Percentiles rank a stretch among this genome's conserved stretches.
Evolutionary conservation across 768 basidiomycete species (phyloP).

Genomic region (Trametes maxima): DNA sequence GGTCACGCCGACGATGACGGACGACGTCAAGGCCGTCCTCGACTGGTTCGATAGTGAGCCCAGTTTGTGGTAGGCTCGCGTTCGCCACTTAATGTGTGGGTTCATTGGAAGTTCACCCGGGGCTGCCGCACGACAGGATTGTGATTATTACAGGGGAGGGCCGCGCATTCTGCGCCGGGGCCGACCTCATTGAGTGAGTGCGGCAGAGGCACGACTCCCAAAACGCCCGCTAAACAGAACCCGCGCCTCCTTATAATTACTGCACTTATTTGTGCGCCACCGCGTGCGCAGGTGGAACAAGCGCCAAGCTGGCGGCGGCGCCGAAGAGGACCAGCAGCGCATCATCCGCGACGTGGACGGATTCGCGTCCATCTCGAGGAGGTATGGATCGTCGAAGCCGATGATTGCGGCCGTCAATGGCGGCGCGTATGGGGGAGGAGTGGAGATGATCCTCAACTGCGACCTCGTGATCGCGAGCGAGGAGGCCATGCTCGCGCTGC

Average conservation of each 20-base stretch:
- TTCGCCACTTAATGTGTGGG: conserved; percentile 2
- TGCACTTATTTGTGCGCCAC: too few relatives aligned
- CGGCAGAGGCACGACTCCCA: too few relatives aligned
- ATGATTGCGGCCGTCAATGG: conserved; percentile 83
- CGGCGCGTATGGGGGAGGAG: conserved; percentile 44
- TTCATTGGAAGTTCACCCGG: background rate
- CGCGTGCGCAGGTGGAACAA: conserved; percentile 56
- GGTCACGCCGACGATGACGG: conserved; percentile 59
- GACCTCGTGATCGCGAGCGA: conserved; percentile 73
- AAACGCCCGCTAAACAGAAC: background rate
- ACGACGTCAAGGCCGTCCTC: conserved; percentile 53
- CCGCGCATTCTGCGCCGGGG: conserved; percentile 76
- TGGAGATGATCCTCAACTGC: conserved; percentile 61
- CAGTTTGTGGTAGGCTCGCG: conserved; percentile 59
- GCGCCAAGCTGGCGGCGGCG: conserved; percentile 46
- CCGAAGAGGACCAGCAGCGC: conserved; percentile 45
- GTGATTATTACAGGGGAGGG: conserved; percentile 75
- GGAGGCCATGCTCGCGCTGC: conserved; percentile 70
- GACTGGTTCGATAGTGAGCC: conserved; percentile 79
- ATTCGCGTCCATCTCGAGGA: conserved; percentile 74
- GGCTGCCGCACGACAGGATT: conserved; percentile 50
- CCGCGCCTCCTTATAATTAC: too few relatives aligned
- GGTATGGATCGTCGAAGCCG: conserved; percentile 63
- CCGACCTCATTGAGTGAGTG: conserved; percentile 73
- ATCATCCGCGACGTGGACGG: conserved; percentile 50